Percentiles rank a stretch among this genome's conserved stretches.
Evolutionary conservation across 371 early-diverging fungal genomes (phyloP).

Genomic region (Lichtheimia corymbifera): DNA sequence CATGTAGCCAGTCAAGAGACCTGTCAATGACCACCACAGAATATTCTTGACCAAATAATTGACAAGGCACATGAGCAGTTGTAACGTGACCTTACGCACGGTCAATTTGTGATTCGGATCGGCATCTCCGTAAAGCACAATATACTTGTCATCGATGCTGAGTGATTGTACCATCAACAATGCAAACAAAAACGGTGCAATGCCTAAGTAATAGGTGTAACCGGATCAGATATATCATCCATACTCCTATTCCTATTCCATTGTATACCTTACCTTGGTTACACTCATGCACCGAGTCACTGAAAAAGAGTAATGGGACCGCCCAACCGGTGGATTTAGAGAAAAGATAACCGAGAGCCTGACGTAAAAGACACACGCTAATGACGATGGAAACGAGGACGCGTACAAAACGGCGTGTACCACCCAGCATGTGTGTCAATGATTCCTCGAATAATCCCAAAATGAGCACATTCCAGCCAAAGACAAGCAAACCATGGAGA

Average conservation of each 20-base stretch:
- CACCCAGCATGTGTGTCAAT: conserved; percentile 46
- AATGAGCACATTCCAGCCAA: conserved; percentile 50
- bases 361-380: conserved; percentile 36
- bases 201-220: conserved; percentile 33
- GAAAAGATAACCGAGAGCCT: conserved; percentile 53
- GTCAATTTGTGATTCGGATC: conserved; percentile 37
- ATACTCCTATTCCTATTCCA: no score
- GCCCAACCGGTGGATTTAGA: conserved; percentile 60
- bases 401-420: conserved; percentile 41
- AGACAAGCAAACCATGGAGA: conserved; percentile 31
- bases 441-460: conserved; percentile 55
- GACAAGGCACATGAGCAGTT: conserved; percentile 52
- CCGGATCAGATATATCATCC: no score
- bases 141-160: conserved; percentile 55
- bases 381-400: conserved; percentile 29
- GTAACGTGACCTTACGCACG: conserved; percentile 48
- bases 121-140: conserved; percentile 42
- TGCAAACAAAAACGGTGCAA: conserved; percentile 60
- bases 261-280: conserved; percentile 49
- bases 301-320: conserved; percentile 59
- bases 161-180: conserved; percentile 58
- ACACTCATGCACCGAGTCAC: conserved; percentile 62
- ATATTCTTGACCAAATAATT: conserved; percentile 57
- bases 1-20: conserved; percentile 51
- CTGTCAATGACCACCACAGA: conserved; percentile 65